Base-by-base conservation (phyloP, 805 yeast genomes). In the Metschnikowia picachoensis region DNA sequence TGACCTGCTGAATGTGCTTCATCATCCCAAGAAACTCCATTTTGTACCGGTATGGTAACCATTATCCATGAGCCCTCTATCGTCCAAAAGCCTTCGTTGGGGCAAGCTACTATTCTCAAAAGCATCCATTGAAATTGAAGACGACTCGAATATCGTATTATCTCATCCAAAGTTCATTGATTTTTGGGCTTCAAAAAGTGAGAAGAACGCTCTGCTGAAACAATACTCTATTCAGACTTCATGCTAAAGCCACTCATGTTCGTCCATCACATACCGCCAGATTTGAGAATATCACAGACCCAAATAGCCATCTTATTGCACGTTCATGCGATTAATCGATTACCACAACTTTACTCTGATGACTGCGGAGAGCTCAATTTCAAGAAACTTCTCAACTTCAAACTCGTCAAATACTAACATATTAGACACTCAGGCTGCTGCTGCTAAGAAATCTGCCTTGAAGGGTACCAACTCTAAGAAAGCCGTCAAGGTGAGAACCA, bases 381-480 rank as follows among this genome's bases (percentile, higher is more conserved):
- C 32, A 30, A 30, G 6, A 12, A 8, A 5, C 9, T 12, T 6
- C 32, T 3, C 11, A 15, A 11, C 33, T 5, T 9, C 27, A 16
- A 33, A 16, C 6, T 11, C 15, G 6, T 7, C 14, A 16, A 25
- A 28, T 43, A 35, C 31, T 63, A 62, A 68, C 62, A 65, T 39
- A 39, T 35, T 46, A 46, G 64, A 65, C 61, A 73, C 78, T 61
- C 87, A 94, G 82, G 99, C 99, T 79, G 80, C 89, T 73, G 82
- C 87, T 77, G 98, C 99, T 76, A 90, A 94, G 85, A 94, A 92
- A 83, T 94, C 97, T 75, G 97, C 88, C 77, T 85, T 86, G 72
- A 94, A 92, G 80, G 99, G 99, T 78, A 81, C 92, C 67, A 85
- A 89, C 83, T 82, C 87, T 67, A 81, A 86, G 76, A 90, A 90